Evolutionary conservation across 345 rosid genomes (phyloP).

Genomic region (Pseudoturritis turrita): DNA sequence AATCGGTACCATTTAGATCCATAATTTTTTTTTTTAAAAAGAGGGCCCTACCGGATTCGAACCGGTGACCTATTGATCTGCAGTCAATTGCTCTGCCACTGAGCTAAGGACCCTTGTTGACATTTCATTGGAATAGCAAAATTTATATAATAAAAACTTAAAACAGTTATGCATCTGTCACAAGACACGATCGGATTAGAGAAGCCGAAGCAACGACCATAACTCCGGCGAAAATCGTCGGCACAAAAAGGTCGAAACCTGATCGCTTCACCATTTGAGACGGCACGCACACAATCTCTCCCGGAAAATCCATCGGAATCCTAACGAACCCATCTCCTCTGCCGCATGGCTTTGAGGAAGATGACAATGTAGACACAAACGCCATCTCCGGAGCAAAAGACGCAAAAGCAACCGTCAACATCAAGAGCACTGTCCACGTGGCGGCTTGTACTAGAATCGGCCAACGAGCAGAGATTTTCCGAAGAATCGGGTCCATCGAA

Average conservation of each 20-base stretch:
- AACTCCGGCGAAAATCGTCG: slow-evolving; percentile 16
- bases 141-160: too few relatives aligned
- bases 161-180: not conserved
- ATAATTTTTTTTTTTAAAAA: too few relatives aligned
- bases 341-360: not conserved
- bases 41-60: slow-evolving; percentile 42
- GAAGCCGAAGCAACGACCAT: slow-evolving; percentile 11
- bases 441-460: not conserved
- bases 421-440: slow-evolving; percentile 20
- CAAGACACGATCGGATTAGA: slow-evolving; percentile 13
- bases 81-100: slow-evolving; percentile 79
- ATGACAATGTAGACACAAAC: slow-evolving; percentile 17
- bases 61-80: slow-evolving; percentile 68
- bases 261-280: slow-evolving; percentile 15
- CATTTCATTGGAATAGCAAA: too few relatives aligned
- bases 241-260: not conserved
- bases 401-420: slow-evolving; percentile 11
- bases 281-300: slow-evolving; percentile 21
- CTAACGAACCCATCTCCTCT: not conserved
- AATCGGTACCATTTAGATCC: too few relatives aligned
- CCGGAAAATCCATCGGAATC: slow-evolving; percentile 25
- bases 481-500: not conserved
- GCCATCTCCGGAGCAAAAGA: slow-evolving; percentile 26
- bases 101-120: slow-evolving; percentile 54
- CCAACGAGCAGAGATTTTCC: slow-evolving; percentile 1